phyloP scores from a whole-genome alignment of 331 rosid species.

The Ulmus americana region DNA sequence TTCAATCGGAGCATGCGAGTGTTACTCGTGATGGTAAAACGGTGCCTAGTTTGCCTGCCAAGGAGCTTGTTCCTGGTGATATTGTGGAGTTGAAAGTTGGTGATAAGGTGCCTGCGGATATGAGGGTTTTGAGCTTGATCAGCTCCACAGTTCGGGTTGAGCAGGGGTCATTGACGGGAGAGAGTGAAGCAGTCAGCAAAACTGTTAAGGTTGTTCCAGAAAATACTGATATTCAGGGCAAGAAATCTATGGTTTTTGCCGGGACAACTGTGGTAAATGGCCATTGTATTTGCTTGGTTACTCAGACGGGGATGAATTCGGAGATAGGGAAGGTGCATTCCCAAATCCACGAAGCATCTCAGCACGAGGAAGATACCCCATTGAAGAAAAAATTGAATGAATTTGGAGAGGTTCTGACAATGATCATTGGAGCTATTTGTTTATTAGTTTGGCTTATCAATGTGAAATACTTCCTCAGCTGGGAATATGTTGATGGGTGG shows the following conservation, averaged over 20 bases:
- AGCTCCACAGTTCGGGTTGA: constrained; percentile 38
- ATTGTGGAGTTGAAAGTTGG: constrained; percentile 38
- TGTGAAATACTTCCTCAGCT: constrained; percentile 34
- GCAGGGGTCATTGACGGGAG: constrained; percentile 45
- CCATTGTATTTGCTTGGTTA: constrained; percentile 28
- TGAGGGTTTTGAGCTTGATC: constrained; percentile 30
- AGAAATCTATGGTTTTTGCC: constrained; percentile 40
- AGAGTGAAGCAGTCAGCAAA: constrained; percentile 45
- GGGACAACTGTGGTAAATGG: constrained; percentile 42
- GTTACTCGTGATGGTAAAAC: constrained; percentile 27
- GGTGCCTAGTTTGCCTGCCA: constrained; percentile 16
- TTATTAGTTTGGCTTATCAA: constrained; percentile 38
- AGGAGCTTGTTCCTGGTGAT: constrained; percentile 36
- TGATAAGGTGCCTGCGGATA: constrained; percentile 42
- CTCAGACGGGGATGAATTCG: constrained; percentile 29
- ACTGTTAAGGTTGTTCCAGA: constrained; percentile 32
- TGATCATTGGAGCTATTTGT: constrained; percentile 34
- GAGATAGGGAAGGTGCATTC: constrained; percentile 39
- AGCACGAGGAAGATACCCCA: constrained; percentile 32
- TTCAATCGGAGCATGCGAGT: constrained; percentile 32
- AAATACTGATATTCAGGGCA: constrained; percentile 36
- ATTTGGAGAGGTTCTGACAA: constrained; percentile 34
- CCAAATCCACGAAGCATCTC: constrained; percentile 32
- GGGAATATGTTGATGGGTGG: constrained; percentile 40
- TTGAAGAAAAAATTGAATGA: constrained; percentile 36